Conservation (phyloP, 164 flowering plant species). For the Brasenia schreberi region DNA sequence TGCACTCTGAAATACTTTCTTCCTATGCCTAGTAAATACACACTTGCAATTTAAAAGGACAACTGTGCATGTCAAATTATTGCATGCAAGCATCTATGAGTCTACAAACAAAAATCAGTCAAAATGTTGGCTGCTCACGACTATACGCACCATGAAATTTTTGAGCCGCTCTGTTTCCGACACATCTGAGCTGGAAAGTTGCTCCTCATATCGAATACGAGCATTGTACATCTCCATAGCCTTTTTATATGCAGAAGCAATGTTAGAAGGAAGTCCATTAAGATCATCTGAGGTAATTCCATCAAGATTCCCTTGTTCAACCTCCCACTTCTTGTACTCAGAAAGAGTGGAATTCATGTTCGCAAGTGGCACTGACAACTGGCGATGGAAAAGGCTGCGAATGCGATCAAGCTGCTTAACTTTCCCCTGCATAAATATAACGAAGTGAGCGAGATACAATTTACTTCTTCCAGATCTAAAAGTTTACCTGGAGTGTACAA, state of each 20-base stretch:
- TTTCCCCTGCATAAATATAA: conserved; percentile 32
- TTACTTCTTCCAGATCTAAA: too few relatives aligned
- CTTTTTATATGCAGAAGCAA: conserved; percentile 55
- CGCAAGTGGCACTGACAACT: conserved; percentile 64
- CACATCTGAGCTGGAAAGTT: conserved; percentile 28
- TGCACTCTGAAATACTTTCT: too few relatives aligned
- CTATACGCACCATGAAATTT: conserved; percentile 39
- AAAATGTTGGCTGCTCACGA: not conserved
- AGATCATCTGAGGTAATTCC: conserved; percentile 29
- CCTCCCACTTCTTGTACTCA: conserved; percentile 80
- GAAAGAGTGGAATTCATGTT: conserved; percentile 34
- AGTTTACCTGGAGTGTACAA: too few relatives aligned
- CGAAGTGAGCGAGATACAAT: too few relatives aligned
- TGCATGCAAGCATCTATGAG: too few relatives aligned
- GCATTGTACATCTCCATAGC: conserved; percentile 61
- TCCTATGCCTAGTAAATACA: too few relatives aligned
- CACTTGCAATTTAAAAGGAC: too few relatives aligned
- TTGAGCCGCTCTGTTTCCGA: conserved; percentile 61
- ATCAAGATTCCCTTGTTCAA: conserved; percentile 32
- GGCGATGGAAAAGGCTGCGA: conserved; percentile 70
- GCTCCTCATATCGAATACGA: conserved; percentile 55
- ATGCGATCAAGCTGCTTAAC: conserved; percentile 64
- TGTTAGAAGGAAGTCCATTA: conserved; percentile 46
- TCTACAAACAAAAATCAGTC: too few relatives aligned
- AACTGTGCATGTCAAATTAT: too few relatives aligned